Evolutionary conservation across 78 protist genomes (phyloP).

Genomic region (Dictyostelium intermedium): DNA sequence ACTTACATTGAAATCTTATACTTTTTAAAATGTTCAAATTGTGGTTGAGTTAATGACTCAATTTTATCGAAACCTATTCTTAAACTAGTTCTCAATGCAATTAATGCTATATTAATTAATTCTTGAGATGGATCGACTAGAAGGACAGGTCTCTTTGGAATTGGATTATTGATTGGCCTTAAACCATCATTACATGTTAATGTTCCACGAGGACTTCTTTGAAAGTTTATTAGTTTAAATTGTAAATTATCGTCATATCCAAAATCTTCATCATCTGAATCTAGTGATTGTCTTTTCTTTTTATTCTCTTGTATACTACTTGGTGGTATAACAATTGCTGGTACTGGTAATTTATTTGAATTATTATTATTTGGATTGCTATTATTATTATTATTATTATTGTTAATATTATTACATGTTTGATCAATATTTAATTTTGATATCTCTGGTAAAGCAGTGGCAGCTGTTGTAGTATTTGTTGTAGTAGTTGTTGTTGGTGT

Average conservation of each 20-base stretch:
- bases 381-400: conserved; percentile 12
- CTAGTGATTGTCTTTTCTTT: conserved; percentile 25
- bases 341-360: background rate
- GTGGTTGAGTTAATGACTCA: conserved; percentile 21
- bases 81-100: conserved; percentile 46
- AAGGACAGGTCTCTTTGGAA: conserved; percentile 61
- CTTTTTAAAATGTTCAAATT: conserved; percentile 60
- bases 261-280: conserved; percentile 54
- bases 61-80: background rate
- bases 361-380: background rate
- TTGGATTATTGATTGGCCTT: conserved; percentile 60
- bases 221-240: background rate
- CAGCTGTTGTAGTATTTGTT: background rate
- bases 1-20: conserved; percentile 52
- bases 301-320: background rate
- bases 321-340: conserved; percentile 26
- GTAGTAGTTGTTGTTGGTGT: background rate
- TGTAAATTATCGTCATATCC: conserved; percentile 43
- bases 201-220: background rate
- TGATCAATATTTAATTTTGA: background rate
- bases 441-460: background rate
- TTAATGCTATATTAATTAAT: conserved; percentile 34
- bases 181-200: background rate
- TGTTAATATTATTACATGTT: background rate
- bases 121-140: conserved; percentile 41